phyloP scores from a whole-genome alignment of 305 asterid species.

The Plantago coronopus region DNA sequence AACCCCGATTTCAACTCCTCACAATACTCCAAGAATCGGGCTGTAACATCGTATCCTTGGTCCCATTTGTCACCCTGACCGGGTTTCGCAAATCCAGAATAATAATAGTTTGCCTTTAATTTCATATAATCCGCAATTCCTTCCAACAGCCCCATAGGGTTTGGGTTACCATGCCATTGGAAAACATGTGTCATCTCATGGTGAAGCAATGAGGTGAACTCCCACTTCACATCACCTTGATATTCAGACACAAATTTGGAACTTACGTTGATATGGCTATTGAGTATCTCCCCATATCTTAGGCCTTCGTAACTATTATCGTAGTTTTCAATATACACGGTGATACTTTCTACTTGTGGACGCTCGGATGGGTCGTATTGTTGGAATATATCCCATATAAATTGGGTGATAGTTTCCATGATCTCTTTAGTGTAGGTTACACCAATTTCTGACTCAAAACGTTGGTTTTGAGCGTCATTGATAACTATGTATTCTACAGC shows the following conservation, averaged over 20 bases:
- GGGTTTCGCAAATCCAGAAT: background rate
- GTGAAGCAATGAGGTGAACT: slow-evolving; percentile 2
- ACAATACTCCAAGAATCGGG: slow-evolving; percentile 10
- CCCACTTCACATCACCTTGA: background rate
- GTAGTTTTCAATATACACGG: background rate
- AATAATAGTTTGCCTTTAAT: background rate
- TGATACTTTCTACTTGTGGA: background rate
- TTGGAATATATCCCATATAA: slow-evolving; percentile 8
- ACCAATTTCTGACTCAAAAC: background rate
- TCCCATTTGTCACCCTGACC: slow-evolving; percentile 8
- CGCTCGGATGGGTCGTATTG: background rate
- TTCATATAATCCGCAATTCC: slow-evolving; percentile 3
- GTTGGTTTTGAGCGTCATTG: slow-evolving; percentile 1
- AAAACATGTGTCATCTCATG: slow-evolving; percentile 5
- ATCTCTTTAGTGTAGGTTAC: slow-evolving; percentile 1
- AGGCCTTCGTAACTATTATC: no score
- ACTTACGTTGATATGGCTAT: background rate
- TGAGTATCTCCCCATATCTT: no score
- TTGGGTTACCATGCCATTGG: background rate
- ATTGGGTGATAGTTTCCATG: background rate
- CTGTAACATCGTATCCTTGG: slow-evolving; percentile 10
- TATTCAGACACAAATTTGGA: background rate
- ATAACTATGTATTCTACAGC: background rate
- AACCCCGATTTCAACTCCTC: slow-evolving; percentile 4
- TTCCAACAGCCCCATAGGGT: background rate